Conservation (phyloP, 768 basidiomycete genomes). For the Xanthoconium purpureum region DNA sequence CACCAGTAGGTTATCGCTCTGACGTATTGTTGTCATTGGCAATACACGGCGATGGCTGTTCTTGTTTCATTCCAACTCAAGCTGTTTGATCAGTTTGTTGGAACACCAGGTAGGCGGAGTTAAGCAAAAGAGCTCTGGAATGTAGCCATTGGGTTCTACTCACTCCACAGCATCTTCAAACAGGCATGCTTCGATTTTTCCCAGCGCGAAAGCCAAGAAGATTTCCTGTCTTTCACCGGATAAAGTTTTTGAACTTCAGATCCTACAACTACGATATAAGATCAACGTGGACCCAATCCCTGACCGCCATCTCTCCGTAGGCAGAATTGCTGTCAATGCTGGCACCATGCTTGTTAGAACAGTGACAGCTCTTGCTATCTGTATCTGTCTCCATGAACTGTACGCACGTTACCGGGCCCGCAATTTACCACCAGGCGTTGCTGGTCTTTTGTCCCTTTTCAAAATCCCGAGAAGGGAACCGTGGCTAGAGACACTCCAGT, state of each 20-base stretch:
- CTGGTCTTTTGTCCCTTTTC: slow-evolving; percentile 10
- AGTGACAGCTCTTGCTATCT: not conserved
- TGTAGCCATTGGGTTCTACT: too few relatives aligned
- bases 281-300: too few relatives aligned
- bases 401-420: slow-evolving; percentile 1
- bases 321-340: not conserved
- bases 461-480: slow-evolving; percentile 8
- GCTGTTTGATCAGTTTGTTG: too few relatives aligned
- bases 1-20: too few relatives aligned
- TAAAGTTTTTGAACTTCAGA: not conserved
- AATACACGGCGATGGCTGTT: not conserved
- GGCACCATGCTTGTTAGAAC: not conserved
- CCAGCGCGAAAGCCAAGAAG: too few relatives aligned
- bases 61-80: too few relatives aligned
- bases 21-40: too few relatives aligned
- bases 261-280: not conserved
- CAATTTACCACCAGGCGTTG: slow-evolving; percentile 14
- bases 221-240: not conserved
- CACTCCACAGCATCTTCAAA: not conserved
- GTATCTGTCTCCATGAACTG: not conserved
- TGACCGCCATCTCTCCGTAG: too few relatives aligned
- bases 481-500: slow-evolving; percentile 10
- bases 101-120: too few relatives aligned
- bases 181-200: not conserved
- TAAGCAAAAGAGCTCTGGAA: too few relatives aligned